phyloP scores from a whole-genome alignment of 2,329 filamentous ascomycete genomes.

The Balansia obtecta region DNA sequence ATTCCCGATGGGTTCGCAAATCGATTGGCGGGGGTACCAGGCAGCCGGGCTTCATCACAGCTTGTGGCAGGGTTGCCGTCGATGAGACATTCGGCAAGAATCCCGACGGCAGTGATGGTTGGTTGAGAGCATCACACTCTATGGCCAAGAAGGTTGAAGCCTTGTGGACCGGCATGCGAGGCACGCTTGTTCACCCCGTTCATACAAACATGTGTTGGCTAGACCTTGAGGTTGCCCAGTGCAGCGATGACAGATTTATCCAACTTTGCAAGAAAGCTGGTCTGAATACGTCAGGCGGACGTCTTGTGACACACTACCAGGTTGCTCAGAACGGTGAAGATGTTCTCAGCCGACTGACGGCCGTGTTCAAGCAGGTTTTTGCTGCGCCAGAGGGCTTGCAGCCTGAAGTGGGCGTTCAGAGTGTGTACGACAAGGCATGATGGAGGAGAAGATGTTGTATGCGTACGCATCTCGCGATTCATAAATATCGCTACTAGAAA shows the following conservation, averaged over 20 bases:
- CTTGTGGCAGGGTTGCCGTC: conserved; percentile 58
- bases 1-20: conserved; percentile 44
- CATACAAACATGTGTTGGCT: conserved; percentile 94
- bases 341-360: conserved; percentile 43
- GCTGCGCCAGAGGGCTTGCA: conserved; percentile 7
- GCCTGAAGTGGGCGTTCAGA: neutral
- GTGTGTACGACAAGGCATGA: conserved; percentile 3
- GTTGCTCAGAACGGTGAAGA: conserved; percentile 48
- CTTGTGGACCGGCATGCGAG: conserved; percentile 60
- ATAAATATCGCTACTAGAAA: too few species aligned
- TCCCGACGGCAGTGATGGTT: conserved; percentile 35
- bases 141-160: conserved; percentile 52
- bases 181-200: conserved; percentile 53
- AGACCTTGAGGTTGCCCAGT: conserved; percentile 51
- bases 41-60: conserved; percentile 60
- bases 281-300: conserved; percentile 26
- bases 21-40: conserved; percentile 63
- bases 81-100: conserved; percentile 30
- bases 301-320: conserved; percentile 43
- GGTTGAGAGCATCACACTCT: conserved; percentile 45
- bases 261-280: conserved; percentile 29
- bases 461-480: neutral
- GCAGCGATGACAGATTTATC: conserved; percentile 24
- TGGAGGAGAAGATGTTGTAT: neutral
- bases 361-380: conserved; percentile 34